These are phyloP conservation scores for Colletotrichum sp. DNA, from an alignment of 2,329 filamentous ascomycete species.

Conservation along the genomic window DNA sequence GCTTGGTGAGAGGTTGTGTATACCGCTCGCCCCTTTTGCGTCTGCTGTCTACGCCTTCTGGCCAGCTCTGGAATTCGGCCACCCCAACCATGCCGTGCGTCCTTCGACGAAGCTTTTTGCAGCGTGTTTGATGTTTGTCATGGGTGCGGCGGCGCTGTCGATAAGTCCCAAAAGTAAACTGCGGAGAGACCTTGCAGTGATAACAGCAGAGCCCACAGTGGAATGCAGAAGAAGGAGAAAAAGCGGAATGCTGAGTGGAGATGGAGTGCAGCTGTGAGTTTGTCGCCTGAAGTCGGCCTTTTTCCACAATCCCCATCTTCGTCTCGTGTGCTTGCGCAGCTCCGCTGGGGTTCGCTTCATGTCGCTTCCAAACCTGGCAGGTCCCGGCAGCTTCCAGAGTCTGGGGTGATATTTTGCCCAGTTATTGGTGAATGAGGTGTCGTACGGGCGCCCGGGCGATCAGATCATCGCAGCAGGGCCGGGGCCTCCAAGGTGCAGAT, in stretches of 20 bases:
- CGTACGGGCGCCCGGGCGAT: slow-evolving; percentile 6
- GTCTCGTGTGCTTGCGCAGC: slow-evolving; percentile 11
- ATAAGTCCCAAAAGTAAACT: not conserved
- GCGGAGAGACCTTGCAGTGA: not conserved
- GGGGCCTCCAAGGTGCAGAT: not conserved
- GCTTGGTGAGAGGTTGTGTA: not conserved
- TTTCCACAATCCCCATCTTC: slow-evolving; percentile 1
- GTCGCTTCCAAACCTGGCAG: slow-evolving; percentile 1
- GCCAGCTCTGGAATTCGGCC: not conserved
- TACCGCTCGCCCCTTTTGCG: not conserved
- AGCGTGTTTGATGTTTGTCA: slow-evolving; percentile 12
- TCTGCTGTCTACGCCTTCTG: not conserved
- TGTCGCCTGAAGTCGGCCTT: not conserved
- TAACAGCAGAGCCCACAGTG: not conserved
- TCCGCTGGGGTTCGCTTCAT: slow-evolving; percentile 4
- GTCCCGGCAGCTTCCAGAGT: not conserved
- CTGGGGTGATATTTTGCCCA: not conserved
- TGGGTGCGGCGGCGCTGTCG: not conserved
- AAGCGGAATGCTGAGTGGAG: slow-evolving; percentile 2
- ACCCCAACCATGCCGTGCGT: not conserved
- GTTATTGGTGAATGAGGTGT: not conserved
- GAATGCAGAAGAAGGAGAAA: not conserved
- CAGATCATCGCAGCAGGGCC: slow-evolving; percentile 11
- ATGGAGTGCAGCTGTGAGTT: not conserved
- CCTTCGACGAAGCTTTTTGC: slow-evolving; percentile 5